A percentile compares a stretch with the other conserved stretches of the same genome.
Evolutionary conservation across 805 yeast genomes (phyloP).

Genomic region (Wickerhamiella bombiphila): DNA sequence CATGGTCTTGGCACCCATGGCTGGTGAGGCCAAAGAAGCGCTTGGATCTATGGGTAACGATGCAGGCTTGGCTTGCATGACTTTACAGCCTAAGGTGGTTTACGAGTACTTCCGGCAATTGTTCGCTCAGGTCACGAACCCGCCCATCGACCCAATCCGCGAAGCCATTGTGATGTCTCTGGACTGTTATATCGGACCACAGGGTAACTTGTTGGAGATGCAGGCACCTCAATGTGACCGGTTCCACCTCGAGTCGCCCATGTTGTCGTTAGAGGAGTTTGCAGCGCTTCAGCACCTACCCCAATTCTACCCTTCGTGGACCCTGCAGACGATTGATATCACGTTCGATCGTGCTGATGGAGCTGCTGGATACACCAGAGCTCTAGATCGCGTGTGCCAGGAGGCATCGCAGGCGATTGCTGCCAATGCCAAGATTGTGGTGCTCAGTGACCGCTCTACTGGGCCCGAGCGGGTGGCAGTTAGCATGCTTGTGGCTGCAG

Average conservation of each 20-base stretch:
- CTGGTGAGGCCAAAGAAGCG: constrained; percentile 79
- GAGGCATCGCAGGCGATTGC: constrained; percentile 79
- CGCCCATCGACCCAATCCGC: constrained; percentile 96
- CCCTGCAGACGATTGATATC: constrained; percentile 67
- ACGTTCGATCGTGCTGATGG: constrained; percentile 79
- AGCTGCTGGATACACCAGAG: constrained; percentile 65
- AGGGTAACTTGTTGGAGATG: constrained; percentile 89
- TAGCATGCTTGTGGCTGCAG: constrained; percentile 81
- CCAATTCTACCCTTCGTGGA: constrained; percentile 74
- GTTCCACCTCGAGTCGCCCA: constrained; percentile 67
- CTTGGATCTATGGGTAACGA: constrained; percentile 98
- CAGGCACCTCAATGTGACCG: constrained; percentile 84
- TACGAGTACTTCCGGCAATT: constrained; percentile 92
- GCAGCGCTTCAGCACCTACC: constrained; percentile 59
- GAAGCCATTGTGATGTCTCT: constrained; percentile 94
- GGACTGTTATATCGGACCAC: constrained; percentile 97
- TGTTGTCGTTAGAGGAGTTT: constrained; percentile 59
- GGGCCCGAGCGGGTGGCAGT: constrained; percentile 56
- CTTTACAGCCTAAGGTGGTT: constrained; percentile 78
- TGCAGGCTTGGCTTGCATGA: constrained; percentile 84
- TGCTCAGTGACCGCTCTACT: constrained; percentile 58
- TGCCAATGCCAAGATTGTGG: constrained; percentile 54
- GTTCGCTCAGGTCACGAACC: constrained; percentile 97
- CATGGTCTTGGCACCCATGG: constrained; percentile 84
- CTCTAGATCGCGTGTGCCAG: constrained; percentile 74